These are phyloP conservation scores for Gossypium trilobum DNA, from an alignment of 441 rosid species.

Conservation along the genomic window DNA sequence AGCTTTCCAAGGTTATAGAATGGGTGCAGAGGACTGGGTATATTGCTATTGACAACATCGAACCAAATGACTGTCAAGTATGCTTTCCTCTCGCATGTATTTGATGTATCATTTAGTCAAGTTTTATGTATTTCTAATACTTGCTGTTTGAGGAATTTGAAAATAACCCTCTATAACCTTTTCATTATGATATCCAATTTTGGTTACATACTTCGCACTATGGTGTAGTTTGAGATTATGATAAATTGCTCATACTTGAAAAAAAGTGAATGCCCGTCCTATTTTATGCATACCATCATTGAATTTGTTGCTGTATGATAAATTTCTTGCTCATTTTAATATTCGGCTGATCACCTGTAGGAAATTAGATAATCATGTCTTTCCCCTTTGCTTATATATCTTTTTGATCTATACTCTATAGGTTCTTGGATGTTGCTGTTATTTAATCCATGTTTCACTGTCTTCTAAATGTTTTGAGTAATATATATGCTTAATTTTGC, in stretches of 20 bases:
- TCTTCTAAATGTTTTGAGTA: neutral
- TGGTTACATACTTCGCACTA: neutral
- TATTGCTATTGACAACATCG: constrained; percentile 8
- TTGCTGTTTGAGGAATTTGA: neutral
- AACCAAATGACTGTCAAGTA: constrained; percentile 16
- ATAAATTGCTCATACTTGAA: neutral
- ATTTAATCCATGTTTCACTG: neutral
- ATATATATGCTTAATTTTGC: constrained; percentile 2
- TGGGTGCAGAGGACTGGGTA: constrained; percentile 37
- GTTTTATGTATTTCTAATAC: neutral
- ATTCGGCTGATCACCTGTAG: neutral
- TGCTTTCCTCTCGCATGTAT: neutral
- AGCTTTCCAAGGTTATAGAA: constrained; percentile 36
- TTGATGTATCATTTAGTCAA: neutral
- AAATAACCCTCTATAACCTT: neutral
- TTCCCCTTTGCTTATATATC: neutral
- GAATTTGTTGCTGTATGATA: neutral
- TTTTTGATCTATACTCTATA: neutral
- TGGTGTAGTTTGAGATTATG: neutral
- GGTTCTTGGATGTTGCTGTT: neutral
- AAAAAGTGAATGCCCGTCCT: neutral
- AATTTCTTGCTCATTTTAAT: neutral
- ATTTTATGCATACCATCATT: neutral
- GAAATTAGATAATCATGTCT: neutral
- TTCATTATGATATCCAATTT: neutral